Conservation (phyloP, 495 filamentous ascomycete genomes). For the Trichoderma asperelloides region DNA sequence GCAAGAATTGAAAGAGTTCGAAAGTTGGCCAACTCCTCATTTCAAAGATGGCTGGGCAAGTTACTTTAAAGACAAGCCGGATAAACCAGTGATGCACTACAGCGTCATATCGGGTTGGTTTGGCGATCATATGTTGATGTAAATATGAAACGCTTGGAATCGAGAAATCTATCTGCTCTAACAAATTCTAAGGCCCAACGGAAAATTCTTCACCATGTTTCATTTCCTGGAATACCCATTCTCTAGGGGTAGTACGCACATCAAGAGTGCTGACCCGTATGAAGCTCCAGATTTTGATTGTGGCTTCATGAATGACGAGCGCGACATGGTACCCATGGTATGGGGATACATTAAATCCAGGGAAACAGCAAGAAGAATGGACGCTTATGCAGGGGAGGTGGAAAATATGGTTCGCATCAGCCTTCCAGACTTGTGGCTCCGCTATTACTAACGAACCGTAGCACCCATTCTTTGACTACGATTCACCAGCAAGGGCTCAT, state of each 20-base stretch:
- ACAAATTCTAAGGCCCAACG: conserved; percentile 40
- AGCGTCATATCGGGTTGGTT: conserved; percentile 60
- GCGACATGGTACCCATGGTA: conserved; percentile 76
- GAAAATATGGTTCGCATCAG: conserved; percentile 36
- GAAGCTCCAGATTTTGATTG: conserved; percentile 71
- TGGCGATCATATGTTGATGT: conserved; percentile 61
- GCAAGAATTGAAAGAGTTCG: conserved; percentile 59
- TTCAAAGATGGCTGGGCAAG: conserved; percentile 65
- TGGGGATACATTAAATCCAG: conserved; percentile 85
- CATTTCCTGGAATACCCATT: conserved; percentile 81
- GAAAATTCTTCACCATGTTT: conserved; percentile 85
- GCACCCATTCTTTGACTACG: conserved; percentile 56
- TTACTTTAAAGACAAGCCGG: conserved; percentile 78
- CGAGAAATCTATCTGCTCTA: neutral
- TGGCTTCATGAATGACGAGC: conserved; percentile 78
- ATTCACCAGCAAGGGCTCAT: conserved; percentile 56
- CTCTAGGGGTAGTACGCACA: conserved; percentile 64
- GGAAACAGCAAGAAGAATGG: conserved; percentile 71
- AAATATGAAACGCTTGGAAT: neutral
- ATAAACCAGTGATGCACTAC: conserved; percentile 84
- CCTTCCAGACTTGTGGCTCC: neutral
- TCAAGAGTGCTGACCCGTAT: conserved; percentile 62
- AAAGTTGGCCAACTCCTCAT: conserved; percentile 54
- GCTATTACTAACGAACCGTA: neutral
- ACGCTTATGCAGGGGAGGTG: conserved; percentile 70